Evolutionary conservation across 148 eudicot species (phyloP), one percentile per base, ranked within the genome.

Genomic region (Vaccinium macrocarpon): DNA sequence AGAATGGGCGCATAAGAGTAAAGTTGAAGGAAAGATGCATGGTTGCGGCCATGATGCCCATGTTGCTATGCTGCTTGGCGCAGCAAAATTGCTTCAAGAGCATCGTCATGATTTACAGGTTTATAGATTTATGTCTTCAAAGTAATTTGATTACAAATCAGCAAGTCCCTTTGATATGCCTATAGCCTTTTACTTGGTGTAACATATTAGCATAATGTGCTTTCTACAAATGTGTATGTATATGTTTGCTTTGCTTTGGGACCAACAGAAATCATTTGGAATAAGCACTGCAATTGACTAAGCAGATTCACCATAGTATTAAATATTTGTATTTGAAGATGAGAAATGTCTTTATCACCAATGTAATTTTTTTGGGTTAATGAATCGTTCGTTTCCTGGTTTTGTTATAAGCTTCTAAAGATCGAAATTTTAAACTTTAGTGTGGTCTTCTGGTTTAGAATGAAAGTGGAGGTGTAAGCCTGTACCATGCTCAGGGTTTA

Each of bases 1-100:
- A 78, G 93, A 91, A 68, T 91, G 93, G 93, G 91, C 88, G 84
- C 91, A 91, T 83, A 91, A 91, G 84, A 91, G 93, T 84, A 91
- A 91, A 86, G 78, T 85, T 46, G 87, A 89, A 55, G 91, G 91
- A 52, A 91, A 89, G 84, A 91, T 91, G 93, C 93, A 91, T 84
- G 90, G 87, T 82, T 91, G 93, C 78, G 93, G 91, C 50, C 93
- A 91, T 78, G 93, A 91, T 77, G 90, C 93, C 16, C 93, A 91
- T 85, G 89, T 91, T 53, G 89, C 93, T 12, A 91, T 90, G 91
- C 88, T 90, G 81, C 91, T 91, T 81, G 92, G 92, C 32, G 93
- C 93, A 62, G 93, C 93, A 15, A 91, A 88, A 87, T 82, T 91
- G 84, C 92, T 91, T 79, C 90, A 90, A 76, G 82, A 91, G 80